Evolutionary conservation across 2,329 filamentous ascomycete genomes (phyloP).

Genomic region (Cadophora luteo-olivacea): DNA sequence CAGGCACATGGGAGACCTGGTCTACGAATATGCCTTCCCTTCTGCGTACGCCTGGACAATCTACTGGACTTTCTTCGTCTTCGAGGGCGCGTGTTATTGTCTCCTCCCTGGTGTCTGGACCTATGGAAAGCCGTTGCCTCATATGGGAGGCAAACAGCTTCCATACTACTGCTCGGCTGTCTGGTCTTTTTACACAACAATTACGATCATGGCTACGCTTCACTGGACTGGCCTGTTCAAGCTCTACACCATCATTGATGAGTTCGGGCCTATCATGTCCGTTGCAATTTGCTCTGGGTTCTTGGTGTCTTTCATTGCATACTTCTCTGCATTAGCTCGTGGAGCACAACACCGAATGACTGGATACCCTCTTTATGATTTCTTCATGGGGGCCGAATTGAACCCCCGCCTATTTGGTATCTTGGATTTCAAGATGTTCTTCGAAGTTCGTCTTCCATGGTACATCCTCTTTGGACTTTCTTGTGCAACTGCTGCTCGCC

Average conservation of each 20-base stretch:
- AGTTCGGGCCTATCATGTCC: constrained; percentile 91
- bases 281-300: constrained; percentile 94
- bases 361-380: constrained; percentile 80
- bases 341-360: constrained; percentile 94
- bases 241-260: constrained; percentile 89
- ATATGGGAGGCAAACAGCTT: constrained; percentile 84
- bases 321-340: constrained; percentile 81
- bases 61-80: constrained; percentile 93
- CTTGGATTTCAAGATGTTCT: constrained; percentile 95
- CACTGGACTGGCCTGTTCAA: constrained; percentile 88
- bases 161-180: constrained; percentile 94
- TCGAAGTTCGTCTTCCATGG: constrained; percentile 91
- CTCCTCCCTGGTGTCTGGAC: constrained; percentile 85
- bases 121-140: constrained; percentile 86
- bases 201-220: constrained; percentile 71
- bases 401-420: constrained; percentile 86
- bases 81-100: constrained; percentile 84
- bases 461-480: constrained; percentile 85
- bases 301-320: constrained; percentile 81
- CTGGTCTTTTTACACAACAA: constrained; percentile 85
- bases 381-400: constrained; percentile 89
- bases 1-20: constrained; percentile 71
- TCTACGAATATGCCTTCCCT: constrained; percentile 86
- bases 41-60: constrained; percentile 84
- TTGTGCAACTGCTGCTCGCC: constrained; percentile 77